These are phyloP conservation scores for Magnaporthiopsis poae DNA, from an alignment of 2,329 filamentous ascomycete species.

Conservation along the genomic window DNA sequence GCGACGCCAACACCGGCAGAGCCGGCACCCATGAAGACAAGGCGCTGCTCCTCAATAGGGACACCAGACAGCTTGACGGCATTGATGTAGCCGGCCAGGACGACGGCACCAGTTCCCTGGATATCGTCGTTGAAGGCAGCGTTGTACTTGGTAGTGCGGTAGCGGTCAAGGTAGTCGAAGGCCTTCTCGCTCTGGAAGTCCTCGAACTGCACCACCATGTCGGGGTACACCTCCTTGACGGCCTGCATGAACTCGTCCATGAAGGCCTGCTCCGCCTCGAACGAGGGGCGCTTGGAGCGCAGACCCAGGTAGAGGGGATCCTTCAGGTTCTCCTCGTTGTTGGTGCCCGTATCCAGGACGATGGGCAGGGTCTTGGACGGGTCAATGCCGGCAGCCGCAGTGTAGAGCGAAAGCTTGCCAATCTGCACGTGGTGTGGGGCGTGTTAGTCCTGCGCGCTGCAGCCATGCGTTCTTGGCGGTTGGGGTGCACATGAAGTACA, in stretches of 20 bases:
- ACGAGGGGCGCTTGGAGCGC: slow-evolving; percentile 67
- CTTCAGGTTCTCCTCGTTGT: slow-evolving; percentile 55
- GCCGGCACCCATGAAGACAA: slow-evolving; percentile 92
- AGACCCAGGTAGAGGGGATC: slow-evolving; percentile 82
- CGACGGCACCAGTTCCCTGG: slow-evolving; percentile 84
- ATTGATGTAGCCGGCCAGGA: slow-evolving; percentile 70
- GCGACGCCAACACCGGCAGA: slow-evolving; percentile 94
- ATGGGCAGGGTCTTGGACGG: slow-evolving; percentile 72
- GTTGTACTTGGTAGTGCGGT: slow-evolving; percentile 69
- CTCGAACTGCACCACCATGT: slow-evolving; percentile 80
- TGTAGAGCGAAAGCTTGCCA: slow-evolving; percentile 91
- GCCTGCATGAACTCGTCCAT: slow-evolving; percentile 97
- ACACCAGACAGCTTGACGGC: slow-evolving; percentile 77
- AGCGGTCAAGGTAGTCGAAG: slow-evolving; percentile 84
- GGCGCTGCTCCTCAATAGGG: slow-evolving; percentile 77
- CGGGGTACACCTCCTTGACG: slow-evolving; percentile 60
- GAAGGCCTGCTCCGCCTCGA: slow-evolving; percentile 76
- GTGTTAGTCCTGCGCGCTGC: slow-evolving; percentile 16
- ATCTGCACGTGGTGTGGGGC: slow-evolving; percentile 37
- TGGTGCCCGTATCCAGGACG: slow-evolving; percentile 56
- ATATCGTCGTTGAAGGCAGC: slow-evolving; percentile 95
- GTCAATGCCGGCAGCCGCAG: slow-evolving; percentile 86
- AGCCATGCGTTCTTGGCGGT: neutral
- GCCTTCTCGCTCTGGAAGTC: slow-evolving; percentile 90
- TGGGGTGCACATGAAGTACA: neutral